A percentile compares a stretch with the other conserved stretches of the same genome.
Evolutionary conservation across 2,329 filamentous ascomycete genomes (phyloP).

Genomic region (Colletotrichum spinosum): DNA sequence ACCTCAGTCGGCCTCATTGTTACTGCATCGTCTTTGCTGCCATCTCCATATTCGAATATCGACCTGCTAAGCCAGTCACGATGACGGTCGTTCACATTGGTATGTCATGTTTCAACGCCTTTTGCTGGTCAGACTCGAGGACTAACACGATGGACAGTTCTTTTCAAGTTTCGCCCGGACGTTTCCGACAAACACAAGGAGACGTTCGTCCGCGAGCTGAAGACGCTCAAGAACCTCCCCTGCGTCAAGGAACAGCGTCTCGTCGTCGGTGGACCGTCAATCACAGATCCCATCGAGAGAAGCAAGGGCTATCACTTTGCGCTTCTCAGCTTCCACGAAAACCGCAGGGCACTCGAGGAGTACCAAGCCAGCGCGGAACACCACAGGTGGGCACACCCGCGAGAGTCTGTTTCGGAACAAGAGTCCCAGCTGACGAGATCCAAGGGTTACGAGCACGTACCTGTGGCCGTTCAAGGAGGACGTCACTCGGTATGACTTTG

Average conservation of each 20-base stretch:
- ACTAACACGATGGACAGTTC: constrained; percentile 47
- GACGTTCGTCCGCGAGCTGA: constrained; percentile 59
- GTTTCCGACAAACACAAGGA: constrained; percentile 55
- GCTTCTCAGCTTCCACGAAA: constrained; percentile 62
- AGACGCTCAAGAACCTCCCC: constrained; percentile 58
- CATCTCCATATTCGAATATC: too few relatives aligned
- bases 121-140: too few relatives aligned
- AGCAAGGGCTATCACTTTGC: constrained; percentile 66
- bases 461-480: constrained; percentile 66
- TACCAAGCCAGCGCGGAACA: constrained; percentile 67
- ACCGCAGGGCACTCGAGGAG: constrained; percentile 56
- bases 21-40: too few relatives aligned
- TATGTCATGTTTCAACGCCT: constrained; percentile 26
- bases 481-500: constrained; percentile 65
- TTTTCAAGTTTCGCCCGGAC: constrained; percentile 61
- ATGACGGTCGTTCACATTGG: constrained; percentile 53
- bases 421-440: background rate
- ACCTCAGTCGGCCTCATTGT: too few relatives aligned
- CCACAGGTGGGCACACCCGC: constrained; percentile 51
- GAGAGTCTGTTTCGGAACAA: background rate
- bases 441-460: constrained; percentile 62
- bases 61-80: background rate
- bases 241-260: constrained; percentile 62
- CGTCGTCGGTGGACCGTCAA: constrained; percentile 63
- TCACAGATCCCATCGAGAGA: constrained; percentile 62